Conservation (phyloP, 169 alveolate species). For the Eimeria necatrix region DNA sequence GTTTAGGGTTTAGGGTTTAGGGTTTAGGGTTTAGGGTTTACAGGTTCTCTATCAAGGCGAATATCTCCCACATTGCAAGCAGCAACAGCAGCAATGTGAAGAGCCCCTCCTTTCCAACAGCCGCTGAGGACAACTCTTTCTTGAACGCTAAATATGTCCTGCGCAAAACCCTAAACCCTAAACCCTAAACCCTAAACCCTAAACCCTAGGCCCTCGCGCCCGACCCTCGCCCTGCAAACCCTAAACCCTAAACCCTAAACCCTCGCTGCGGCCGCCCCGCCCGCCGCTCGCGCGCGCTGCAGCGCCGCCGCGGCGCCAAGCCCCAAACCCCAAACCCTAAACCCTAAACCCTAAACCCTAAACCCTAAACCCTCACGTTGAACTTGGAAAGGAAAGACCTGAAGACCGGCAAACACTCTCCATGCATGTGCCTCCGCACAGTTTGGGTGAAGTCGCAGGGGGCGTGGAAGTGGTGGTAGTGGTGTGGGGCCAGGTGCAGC, state of each 20-base stretch:
- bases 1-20: conserved; percentile 46
- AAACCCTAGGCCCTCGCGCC: neutral
- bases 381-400: conserved; percentile 82
- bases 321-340: too few species aligned
- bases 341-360: conserved; percentile 33
- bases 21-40: conserved; percentile 60
- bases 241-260: conserved; percentile 8
- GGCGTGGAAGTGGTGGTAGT: conserved; percentile 94
- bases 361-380: conserved; percentile 78
- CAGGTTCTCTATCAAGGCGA: conserved; percentile 82
- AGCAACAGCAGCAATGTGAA: conserved; percentile 92
- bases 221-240: too few species aligned
- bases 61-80: conserved; percentile 94
- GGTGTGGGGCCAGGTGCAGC: conserved; percentile 93
- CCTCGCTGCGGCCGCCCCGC: too few species aligned
- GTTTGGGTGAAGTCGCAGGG: conserved; percentile 88
- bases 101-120: conserved; percentile 90
- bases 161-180: conserved; percentile 28
- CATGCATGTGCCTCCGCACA: conserved; percentile 91
- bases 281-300: too few species aligned
- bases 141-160: conserved; percentile 90
- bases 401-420: conserved; percentile 89
- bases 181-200: conserved; percentile 3
- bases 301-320: too few species aligned
- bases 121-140: conserved; percentile 94